Percentiles rank a stretch among this genome's conserved stretches.
Evolutionary conservation across 208 protist genomes (phyloP).

Genomic region (Leishmania lainsoni): DNA sequence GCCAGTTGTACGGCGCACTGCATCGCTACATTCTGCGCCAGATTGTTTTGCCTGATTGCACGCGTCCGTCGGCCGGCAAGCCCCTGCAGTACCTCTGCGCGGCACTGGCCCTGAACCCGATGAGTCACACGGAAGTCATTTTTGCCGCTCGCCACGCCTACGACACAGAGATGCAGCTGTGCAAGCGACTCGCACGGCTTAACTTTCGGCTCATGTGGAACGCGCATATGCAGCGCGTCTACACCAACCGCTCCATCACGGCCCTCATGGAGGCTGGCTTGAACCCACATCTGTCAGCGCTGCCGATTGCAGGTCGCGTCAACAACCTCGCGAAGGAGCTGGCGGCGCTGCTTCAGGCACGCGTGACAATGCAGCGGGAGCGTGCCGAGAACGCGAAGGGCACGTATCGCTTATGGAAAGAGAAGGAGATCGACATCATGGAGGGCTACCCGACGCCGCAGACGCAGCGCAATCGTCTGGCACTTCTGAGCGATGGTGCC

Average conservation of each 20-base stretch:
- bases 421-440: constrained; percentile 73
- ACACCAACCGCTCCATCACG: constrained; percentile 63
- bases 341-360: constrained; percentile 44
- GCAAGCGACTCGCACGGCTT: constrained; percentile 47
- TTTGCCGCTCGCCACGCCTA: constrained; percentile 70
- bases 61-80: constrained; percentile 51
- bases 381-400: constrained; percentile 77
- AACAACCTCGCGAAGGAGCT: constrained; percentile 62
- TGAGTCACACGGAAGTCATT: constrained; percentile 57
- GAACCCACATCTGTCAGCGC: constrained; percentile 57
- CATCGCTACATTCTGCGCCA: constrained; percentile 63
- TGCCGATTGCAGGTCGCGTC: constrained; percentile 64
- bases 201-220: constrained; percentile 66
- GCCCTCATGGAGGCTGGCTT: constrained; percentile 65
- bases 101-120: constrained; percentile 56
- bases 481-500: constrained; percentile 17
- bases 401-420: constrained; percentile 81
- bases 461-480: constrained; percentile 33
- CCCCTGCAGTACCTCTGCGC: constrained; percentile 59
- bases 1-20: constrained; percentile 64
- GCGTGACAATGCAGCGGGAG: constrained; percentile 50
- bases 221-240: constrained; percentile 64
- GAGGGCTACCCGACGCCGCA: constrained; percentile 31
- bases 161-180: constrained; percentile 51
- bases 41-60: constrained; percentile 44